A percentile compares a stretch with the other conserved stretches of the same genome.
Conservation (phyloP, 2,329 filamentous ascomycete genomes). For the Colletotrichum graminicola region DNA sequence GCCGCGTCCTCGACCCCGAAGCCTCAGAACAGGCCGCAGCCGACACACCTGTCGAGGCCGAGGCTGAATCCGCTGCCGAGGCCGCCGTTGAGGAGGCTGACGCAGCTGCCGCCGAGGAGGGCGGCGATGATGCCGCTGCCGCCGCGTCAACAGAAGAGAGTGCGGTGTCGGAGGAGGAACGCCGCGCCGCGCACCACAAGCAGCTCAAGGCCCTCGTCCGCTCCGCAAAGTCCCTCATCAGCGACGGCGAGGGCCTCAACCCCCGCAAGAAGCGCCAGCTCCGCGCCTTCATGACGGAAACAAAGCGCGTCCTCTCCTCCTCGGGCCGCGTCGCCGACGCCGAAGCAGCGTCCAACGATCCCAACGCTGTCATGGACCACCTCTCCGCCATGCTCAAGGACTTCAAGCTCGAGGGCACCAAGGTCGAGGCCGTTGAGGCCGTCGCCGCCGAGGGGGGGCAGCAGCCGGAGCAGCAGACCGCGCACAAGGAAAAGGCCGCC, state of each 20-base stretch:
- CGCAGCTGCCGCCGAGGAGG: constrained; percentile 9
- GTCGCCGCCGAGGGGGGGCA: constrained; percentile 40
- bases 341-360: constrained; percentile 50
- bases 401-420: constrained; percentile 55
- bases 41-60: constrained; percentile 42
- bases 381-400: constrained; percentile 64
- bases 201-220: constrained; percentile 64
- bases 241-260: constrained; percentile 65
- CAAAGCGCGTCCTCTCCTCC: constrained; percentile 72
- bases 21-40: constrained; percentile 31
- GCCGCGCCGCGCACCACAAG: constrained; percentile 49
- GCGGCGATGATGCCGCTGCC: constrained; percentile 40
- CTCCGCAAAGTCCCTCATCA: constrained; percentile 72
- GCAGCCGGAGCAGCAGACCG: constrained; percentile 46
- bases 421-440: constrained; percentile 50
- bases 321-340: constrained; percentile 53
- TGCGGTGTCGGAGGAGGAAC: constrained; percentile 45
- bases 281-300: constrained; percentile 76
- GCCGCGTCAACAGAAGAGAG: constrained; percentile 41
- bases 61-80: constrained; percentile 43
- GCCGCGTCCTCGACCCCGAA: constrained; percentile 14
- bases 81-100: constrained; percentile 39
- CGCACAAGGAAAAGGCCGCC: constrained; percentile 19
- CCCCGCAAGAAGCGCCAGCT: constrained; percentile 82
- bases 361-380: constrained; percentile 63